Conservation (phyloP, 2,329 filamentous ascomycete genomes). For the Fusarium sp. region DNA sequence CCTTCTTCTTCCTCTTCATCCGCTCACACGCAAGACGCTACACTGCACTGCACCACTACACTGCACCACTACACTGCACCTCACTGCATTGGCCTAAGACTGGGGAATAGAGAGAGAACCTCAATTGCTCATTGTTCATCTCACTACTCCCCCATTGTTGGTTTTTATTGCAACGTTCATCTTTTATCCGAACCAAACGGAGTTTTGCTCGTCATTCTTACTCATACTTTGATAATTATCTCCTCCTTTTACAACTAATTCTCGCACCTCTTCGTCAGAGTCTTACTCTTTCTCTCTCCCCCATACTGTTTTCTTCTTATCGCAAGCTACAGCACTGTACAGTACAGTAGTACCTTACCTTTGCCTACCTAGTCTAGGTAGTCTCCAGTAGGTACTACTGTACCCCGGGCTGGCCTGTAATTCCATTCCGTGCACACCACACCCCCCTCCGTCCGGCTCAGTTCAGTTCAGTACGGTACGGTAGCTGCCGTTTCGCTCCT, state of each 20-base stretch:
- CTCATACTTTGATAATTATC: slow-evolving; percentile 16
- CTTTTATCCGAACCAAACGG: slow-evolving; percentile 11
- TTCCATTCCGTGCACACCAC: slow-evolving; percentile 48
- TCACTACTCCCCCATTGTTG: slow-evolving; percentile 13
- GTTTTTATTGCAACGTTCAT: slow-evolving; percentile 6
- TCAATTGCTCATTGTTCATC: slow-evolving; percentile 29
- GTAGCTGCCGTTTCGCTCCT: slow-evolving; percentile 48
- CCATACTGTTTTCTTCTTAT: slow-evolving; percentile 18
- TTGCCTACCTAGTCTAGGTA: not conserved
- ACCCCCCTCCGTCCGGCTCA: slow-evolving; percentile 42
- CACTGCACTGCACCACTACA: slow-evolving; percentile 7
- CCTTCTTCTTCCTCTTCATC: not conserved
- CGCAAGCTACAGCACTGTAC: slow-evolving; percentile 8
- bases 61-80: slow-evolving; percentile 15
- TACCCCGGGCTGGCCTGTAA: slow-evolving; percentile 39
- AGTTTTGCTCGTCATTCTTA: slow-evolving; percentile 4
- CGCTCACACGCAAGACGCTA: slow-evolving; percentile 15
- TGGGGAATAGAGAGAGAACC: slow-evolving; percentile 25
- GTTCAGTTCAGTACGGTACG: slow-evolving; percentile 9
- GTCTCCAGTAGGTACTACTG: slow-evolving; percentile 15
- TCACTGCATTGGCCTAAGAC: not conserved
- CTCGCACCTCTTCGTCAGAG: slow-evolving; percentile 1
- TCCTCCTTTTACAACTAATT: slow-evolving; percentile 8
- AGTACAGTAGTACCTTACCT: not conserved
- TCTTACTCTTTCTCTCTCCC: slow-evolving; percentile 1